Evolutionary conservation across 2,329 filamentous ascomycete species (phyloP), one percentile per base, ranked within the genome.

Genomic region (Onygena corvina): DNA sequence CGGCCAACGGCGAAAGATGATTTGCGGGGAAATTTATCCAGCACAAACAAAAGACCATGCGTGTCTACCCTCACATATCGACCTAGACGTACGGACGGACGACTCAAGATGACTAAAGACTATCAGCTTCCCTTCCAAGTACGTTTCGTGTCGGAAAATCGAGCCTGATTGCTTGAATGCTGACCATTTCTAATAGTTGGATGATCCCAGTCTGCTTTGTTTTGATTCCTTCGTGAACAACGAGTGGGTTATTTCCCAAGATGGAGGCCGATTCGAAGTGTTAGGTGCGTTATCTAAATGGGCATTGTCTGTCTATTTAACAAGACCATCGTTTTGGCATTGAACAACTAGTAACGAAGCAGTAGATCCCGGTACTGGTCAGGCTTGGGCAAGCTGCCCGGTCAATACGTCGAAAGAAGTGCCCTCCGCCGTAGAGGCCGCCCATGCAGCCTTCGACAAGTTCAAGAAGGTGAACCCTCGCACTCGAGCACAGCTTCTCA

Each of bases 401-500:
- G 68, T 74, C 55, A 73, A 68, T 55, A 60, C 62, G 3, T 61
- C 63, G n/a, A 75, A 77, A 35, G 81, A 84, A 62, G 79, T 83
- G 49, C 75, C 81, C 52, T 63, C 62, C 3, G 75, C 80, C 1
- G 78, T 83, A 4, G 65, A 77, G 56, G 71, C 74, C 35, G 75
- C 81, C 0, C 70, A 82, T 52, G 64, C 66, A n/a, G 77, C 78
- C 3, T 84, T 84, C 57, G 65, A 77, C 53, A 64, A 65, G 16
- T 85, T 76, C 65, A 72, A 70, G 51, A 80, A 77, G 53, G 64
- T 74, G 49, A 82, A 75, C 54, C 80, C 81, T 0, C 71, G 77
- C 12, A 70, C 71, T 47, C 73, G 80, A 48, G 80, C 80, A 1
- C 74, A 81, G 56, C 74, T 76, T 63, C 67, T 85, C 7, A 63